These are phyloP conservation scores for Yamadazyma philogaea DNA, from an alignment of 805 yeast genomes.

Conservation along the genomic window DNA sequence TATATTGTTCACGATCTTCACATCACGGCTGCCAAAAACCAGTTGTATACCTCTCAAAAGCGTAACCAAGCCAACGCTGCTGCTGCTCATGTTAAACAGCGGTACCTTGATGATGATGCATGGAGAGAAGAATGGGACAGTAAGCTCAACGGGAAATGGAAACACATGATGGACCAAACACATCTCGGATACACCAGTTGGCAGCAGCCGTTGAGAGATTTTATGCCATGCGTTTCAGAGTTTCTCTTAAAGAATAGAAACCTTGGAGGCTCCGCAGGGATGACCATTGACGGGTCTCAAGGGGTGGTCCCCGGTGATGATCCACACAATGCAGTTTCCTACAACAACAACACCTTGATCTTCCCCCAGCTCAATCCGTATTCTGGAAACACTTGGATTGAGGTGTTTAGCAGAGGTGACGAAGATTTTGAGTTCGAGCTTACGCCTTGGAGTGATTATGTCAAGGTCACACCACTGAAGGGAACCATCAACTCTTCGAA, in stretches of 20 bases:
- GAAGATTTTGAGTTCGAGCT: conserved; percentile 16
- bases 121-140: conserved; percentile 17
- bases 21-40: conserved; percentile 18
- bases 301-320: conserved; percentile 19
- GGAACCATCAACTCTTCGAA: conserved; percentile 14
- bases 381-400: conserved; percentile 15
- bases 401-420: conserved; percentile 16
- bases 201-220: conserved; percentile 19
- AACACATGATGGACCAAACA: conserved; percentile 19
- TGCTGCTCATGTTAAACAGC: conserved; percentile 15
- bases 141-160: conserved; percentile 16
- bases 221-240: conserved; percentile 14
- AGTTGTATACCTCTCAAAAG: conserved; percentile 15
- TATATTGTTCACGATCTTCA: conserved; percentile 16
- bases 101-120: conserved; percentile 14
- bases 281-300: conserved; percentile 14
- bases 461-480: conserved; percentile 10
- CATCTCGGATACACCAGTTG: conserved; percentile 18
- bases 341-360: conserved; percentile 17
- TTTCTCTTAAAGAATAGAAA: conserved; percentile 8
- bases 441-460: conserved; percentile 13
- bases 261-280: conserved; percentile 14
- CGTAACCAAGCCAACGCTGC: conserved; percentile 15
- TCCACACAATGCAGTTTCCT: conserved; percentile 13
- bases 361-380: conserved; percentile 16